A percentile compares a stretch with the other conserved stretches of the same genome.
Evolutionary conservation across 2,329 filamentous ascomycete genomes (phyloP).

Genomic region (Fusarium tanahbumbuense): DNA sequence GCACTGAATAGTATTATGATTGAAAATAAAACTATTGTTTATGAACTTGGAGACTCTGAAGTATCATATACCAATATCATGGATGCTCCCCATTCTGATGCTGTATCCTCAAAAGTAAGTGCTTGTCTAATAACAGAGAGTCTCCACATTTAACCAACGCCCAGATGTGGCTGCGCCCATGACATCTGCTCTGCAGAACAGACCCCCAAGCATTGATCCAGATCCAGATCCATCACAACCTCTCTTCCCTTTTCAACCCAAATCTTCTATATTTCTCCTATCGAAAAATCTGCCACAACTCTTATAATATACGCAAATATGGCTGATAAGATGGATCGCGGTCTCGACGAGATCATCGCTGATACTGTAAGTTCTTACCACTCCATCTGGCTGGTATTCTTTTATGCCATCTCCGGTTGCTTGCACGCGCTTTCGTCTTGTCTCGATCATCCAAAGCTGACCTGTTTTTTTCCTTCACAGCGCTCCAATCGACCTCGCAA

Average conservation of each 20-base stretch:
- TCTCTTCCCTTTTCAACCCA: constrained; percentile 5
- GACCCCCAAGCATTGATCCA: neutral
- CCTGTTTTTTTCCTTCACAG: constrained; percentile 26
- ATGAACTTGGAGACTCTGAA: neutral
- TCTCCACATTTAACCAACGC: constrained; percentile 17
- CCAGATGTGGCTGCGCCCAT: constrained; percentile 30
- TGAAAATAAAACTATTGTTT: neutral
- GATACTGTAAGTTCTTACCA: constrained; percentile 55
- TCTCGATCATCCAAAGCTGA: constrained; percentile 33
- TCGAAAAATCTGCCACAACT: neutral
- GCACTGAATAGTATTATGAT: no score
- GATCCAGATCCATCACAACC: constrained; percentile 1
- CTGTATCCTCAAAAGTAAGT: constrained; percentile 3
- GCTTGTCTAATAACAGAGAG: neutral
- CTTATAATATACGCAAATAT: constrained; percentile 44
- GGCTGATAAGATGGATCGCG: constrained; percentile 63
- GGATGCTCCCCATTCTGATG: no score
- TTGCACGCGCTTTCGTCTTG: constrained; percentile 23
- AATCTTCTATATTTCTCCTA: neutral
- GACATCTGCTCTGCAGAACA: constrained; percentile 9
- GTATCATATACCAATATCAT: neutral
- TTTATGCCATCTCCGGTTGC: constrained; percentile 1
- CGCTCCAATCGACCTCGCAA: constrained; percentile 51
- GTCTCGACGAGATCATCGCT: constrained; percentile 68
- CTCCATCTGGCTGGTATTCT: constrained; percentile 9